These are phyloP conservation scores for Pelargonium fulgidum DNA, from an alignment of 441 rosid genomes.

Conservation along the genomic window DNA sequence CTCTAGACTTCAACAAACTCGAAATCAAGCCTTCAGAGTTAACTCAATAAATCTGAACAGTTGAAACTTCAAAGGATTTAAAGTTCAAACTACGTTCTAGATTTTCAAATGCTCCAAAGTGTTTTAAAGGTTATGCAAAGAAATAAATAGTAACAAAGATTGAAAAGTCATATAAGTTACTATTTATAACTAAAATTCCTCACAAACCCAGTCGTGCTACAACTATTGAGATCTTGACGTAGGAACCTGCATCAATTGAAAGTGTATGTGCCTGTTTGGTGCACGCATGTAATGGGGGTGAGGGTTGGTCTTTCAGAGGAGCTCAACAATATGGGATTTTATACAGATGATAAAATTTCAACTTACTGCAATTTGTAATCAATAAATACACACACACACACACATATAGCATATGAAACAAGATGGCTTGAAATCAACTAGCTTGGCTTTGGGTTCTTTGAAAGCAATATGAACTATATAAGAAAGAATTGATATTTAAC, in stretches of 20 bases:
- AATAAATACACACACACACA: too few relatives aligned
- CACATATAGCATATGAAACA: not conserved
- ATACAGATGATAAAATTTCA: too few relatives aligned
- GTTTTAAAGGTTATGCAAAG: too few relatives aligned
- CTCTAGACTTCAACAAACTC: not conserved
- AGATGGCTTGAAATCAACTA: not conserved
- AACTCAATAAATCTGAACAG: not conserved
- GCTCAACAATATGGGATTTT: too few relatives aligned
- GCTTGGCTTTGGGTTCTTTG: not conserved
- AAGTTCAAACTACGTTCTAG: too few relatives aligned
- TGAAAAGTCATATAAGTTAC: not conserved
- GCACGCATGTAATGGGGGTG: too few relatives aligned
- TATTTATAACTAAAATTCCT: not conserved
- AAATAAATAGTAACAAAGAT: too few relatives aligned
- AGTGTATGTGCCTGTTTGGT: not conserved
- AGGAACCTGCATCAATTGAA: not conserved
- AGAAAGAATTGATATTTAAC: constrained; percentile 3
- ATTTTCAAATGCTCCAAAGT: too few relatives aligned
- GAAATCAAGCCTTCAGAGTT: not conserved
- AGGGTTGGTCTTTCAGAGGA: too few relatives aligned
- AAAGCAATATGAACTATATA: constrained; percentile 11
- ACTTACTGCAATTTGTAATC: too few relatives aligned
- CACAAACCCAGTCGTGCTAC: not conserved
- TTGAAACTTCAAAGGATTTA: not conserved
- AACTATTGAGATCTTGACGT: not conserved